Evolutionary conservation across 371 early-diverging fungal species (phyloP), one percentile per base, ranked within the genome.

Genomic region (Blyttiomyces sp.): DNA sequence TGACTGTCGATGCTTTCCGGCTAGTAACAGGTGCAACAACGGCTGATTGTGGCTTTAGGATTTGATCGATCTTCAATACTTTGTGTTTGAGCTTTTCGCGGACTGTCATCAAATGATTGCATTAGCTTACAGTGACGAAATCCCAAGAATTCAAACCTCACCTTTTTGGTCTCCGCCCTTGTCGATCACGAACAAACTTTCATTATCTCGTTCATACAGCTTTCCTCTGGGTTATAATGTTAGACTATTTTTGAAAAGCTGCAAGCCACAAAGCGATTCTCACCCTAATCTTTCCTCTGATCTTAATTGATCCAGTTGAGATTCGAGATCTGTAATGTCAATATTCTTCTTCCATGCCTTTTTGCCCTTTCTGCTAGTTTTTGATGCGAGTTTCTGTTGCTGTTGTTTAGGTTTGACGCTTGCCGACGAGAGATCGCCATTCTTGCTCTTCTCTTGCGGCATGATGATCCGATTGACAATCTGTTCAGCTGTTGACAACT

Each of bases 301-400:
- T 57, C 92, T 81, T 45, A 83, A 60, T 53, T 88, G 86, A 33
- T 90, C 91, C 46, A 95, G 80, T 24, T 74, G 80, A 36, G 78
- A 72, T 66, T 94, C 95, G 19, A 94, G 82, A 35, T 85, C 85
- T 0, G 69, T 69, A 33, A 94, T 78, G 66, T 96, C 94, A 50
- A 94, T 86, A 61, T 95, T 94, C 73, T 91, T 93, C 64, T 90
- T 84, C 96, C 95, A 95, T 59, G 84, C 87, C 68, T 92, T 88
- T 80, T 91, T 95, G 65, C 90, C 91, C 74, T 94, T 95, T 69
- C 95, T 84, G 63, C 85, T 81, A 17, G 43, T 53, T 7, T 21
- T n/a, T 16, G n/a, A n/a, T n/a, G n/a, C n/a, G n/a, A n/a, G n/a
- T n/a, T n/a, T n/a, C n/a, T n/a, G n/a, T n/a, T n/a, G n/a, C n/a